Evolutionary conservation across 2,329 filamentous ascomycete genomes (phyloP).

Genomic region (Uncinocarpus reesii): DNA sequence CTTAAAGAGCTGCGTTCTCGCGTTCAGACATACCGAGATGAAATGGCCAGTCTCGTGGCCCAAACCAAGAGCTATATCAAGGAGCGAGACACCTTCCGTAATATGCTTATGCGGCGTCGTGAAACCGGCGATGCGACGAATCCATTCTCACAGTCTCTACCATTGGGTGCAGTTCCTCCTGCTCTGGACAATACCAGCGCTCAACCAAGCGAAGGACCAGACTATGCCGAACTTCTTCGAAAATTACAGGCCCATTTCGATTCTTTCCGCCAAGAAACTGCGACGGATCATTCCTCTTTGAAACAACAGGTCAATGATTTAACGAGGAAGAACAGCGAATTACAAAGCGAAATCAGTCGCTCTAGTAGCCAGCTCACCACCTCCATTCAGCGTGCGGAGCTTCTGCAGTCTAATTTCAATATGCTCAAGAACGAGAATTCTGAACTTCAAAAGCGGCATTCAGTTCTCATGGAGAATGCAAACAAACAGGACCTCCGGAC

Average conservation of each 20-base stretch:
- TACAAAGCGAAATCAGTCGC: slow-evolving; percentile 74
- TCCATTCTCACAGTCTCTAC: slow-evolving; percentile 61
- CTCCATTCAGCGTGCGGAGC: slow-evolving; percentile 73
- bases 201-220: slow-evolving; percentile 52
- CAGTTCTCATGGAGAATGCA: slow-evolving; percentile 65
- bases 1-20: slow-evolving; percentile 63
- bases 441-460: slow-evolving; percentile 74
- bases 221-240: slow-evolving; percentile 67
- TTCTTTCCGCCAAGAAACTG: slow-evolving; percentile 73
- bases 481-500: slow-evolving; percentile 83
- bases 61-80: slow-evolving; percentile 89
- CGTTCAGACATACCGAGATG: slow-evolving; percentile 69
- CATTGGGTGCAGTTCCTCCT: slow-evolving; percentile 44
- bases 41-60: slow-evolving; percentile 68
- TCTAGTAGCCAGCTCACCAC: slow-evolving; percentile 71
- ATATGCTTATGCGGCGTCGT: slow-evolving; percentile 72
- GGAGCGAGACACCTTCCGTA: slow-evolving; percentile 94
- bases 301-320: slow-evolving; percentile 76
- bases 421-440: slow-evolving; percentile 75
- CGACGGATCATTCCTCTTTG: slow-evolving; percentile 68
- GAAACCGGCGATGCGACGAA: slow-evolving; percentile 53
- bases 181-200: slow-evolving; percentile 36
- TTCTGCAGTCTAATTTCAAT: slow-evolving; percentile 77
- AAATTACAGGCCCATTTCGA: slow-evolving; percentile 88
- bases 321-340: slow-evolving; percentile 66